A percentile compares a stretch with the other conserved stretches of the same genome.
phyloP scores from a whole-genome alignment of 2,329 filamentous ascomycete genomes.

The Xylariaceae sp. region DNA sequence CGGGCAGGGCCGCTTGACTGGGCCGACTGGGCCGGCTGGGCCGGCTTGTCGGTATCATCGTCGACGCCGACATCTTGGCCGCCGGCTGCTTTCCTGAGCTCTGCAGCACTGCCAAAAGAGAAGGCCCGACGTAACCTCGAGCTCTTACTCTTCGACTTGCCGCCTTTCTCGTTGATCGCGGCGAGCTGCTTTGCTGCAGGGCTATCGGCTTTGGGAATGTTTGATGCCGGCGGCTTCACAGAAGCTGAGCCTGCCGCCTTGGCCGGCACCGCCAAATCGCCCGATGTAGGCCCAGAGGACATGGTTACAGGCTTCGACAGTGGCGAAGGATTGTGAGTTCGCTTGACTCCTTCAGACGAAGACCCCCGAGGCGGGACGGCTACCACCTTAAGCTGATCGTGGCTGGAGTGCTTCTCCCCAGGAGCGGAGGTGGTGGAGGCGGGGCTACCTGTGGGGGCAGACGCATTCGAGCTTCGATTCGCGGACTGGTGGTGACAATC shows the following conservation, averaged over 20 bases:
- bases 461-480: constrained; percentile 48
- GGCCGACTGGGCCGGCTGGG: constrained; percentile 8
- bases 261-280: constrained; percentile 28
- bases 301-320: constrained; percentile 64
- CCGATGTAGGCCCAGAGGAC: constrained; percentile 43
- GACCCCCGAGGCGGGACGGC: constrained; percentile 56
- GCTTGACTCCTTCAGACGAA: constrained; percentile 58
- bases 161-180: constrained; percentile 77
- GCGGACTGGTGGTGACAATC: constrained; percentile 40
- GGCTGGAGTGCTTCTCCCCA: constrained; percentile 40
- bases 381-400: constrained; percentile 47
- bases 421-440: constrained; percentile 36
- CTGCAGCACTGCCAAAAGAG: constrained; percentile 91
- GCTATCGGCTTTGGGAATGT: constrained; percentile 40
- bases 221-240: constrained; percentile 22
- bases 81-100: constrained; percentile 69
- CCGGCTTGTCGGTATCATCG: constrained; percentile 8
- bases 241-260: constrained; percentile 25
- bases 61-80: constrained; percentile 42
- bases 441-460: constrained; percentile 44
- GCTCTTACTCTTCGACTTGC: constrained; percentile 73
- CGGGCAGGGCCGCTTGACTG: constrained; percentile 40
- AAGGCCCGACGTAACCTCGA: constrained; percentile 83
- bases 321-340: constrained; percentile 61
- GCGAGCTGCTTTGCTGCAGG: constrained; percentile 78